Conservation (phyloP, 306 rosid genomes). For the cucumber (Cucumis sativus) region DNA sequence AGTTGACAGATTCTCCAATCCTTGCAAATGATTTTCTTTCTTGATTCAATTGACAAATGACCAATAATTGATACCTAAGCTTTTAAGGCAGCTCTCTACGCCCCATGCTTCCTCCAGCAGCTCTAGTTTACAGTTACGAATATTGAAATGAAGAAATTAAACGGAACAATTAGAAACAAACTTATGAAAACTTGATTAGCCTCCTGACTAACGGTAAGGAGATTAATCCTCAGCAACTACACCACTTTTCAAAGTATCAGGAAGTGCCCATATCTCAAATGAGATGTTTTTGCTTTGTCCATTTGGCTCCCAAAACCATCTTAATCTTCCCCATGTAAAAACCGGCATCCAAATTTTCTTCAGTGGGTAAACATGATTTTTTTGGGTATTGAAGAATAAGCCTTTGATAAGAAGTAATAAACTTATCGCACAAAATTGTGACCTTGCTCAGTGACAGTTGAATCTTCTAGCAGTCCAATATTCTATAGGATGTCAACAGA, state of each 20-base stretch:
- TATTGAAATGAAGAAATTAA: slow-evolving; percentile 35
- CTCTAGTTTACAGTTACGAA: slow-evolving; percentile 19
- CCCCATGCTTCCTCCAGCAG: slow-evolving; percentile 21
- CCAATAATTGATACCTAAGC: slow-evolving; percentile 6
- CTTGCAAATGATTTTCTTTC: background rate
- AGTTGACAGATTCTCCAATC: background rate
- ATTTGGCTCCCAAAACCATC: background rate
- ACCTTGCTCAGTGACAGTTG: slow-evolving; percentile 7
- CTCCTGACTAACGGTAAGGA: slow-evolving; percentile 24
- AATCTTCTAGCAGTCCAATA: background rate
- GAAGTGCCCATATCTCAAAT: background rate
- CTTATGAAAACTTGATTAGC: slow-evolving; percentile 29
- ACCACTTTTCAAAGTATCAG: background rate
- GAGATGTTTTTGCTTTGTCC: background rate
- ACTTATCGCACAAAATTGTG: slow-evolving; percentile 7
- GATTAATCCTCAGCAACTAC: slow-evolving; percentile 18
- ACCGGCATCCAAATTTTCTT: slow-evolving; percentile 12
- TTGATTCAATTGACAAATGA: background rate
- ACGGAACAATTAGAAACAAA: slow-evolving; percentile 28
- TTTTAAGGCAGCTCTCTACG: slow-evolving; percentile 24
- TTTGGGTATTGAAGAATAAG: slow-evolving; percentile 31
- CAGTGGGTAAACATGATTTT: slow-evolving; percentile 21
- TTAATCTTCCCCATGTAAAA: background rate
- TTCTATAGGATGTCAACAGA: slow-evolving; percentile 48
- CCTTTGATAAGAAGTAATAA: slow-evolving; percentile 11